Base-by-base conservation (phyloP, 2,329 filamentous ascomycete species). In the Simplicillium sp. region DNA sequence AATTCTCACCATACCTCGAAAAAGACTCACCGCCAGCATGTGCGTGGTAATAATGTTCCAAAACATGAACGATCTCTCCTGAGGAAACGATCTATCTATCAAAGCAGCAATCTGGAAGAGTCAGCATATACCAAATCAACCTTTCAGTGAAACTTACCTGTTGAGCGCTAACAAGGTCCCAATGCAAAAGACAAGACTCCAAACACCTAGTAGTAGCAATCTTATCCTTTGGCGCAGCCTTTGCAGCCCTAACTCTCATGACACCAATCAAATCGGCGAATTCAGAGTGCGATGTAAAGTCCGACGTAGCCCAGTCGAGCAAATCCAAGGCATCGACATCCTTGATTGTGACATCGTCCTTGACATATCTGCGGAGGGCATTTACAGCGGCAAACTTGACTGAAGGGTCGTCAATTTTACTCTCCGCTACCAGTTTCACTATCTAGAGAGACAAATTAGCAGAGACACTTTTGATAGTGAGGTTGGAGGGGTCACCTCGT, bases 81-180 rank as follows among this genome's bases (percentile, higher is more conserved):
- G 56, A 2, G 69, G 59, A 38, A 72, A 70, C 0, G 68, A 67
- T 50, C 69, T 68, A 44, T 77, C 73, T 18, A 77, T 50, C 1
- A 68, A 65, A 2, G 70, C 69, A 0, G 73, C 70, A 50, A 79
- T 77, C 71, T 77, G 41, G 11, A 6, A 11, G 13, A 29, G n/a
- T 32, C 3, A 34, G 13, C 1, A 8, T 2, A 11, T 14, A 15
- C 20, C 6, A 5, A 25, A 25, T 25, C 20, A 9, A 6, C 20
- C 20, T 6, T 25, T 9, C 20, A 5, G 9, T 25, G 9, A 25
- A 25, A 6, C 54, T 44, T 56, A 76, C 73, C 61, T 75, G 71
- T 53, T 79, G 75, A 2, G 73, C 72, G 49, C 71, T 74, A 42
- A 65, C 60, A 41, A 77, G 62, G 47, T 80, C 75, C 64, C 71